These are phyloP conservation scores for Boletus bicolor DNA, from an alignment of 768 basidiomycete species.

Conservation along the genomic window DNA sequence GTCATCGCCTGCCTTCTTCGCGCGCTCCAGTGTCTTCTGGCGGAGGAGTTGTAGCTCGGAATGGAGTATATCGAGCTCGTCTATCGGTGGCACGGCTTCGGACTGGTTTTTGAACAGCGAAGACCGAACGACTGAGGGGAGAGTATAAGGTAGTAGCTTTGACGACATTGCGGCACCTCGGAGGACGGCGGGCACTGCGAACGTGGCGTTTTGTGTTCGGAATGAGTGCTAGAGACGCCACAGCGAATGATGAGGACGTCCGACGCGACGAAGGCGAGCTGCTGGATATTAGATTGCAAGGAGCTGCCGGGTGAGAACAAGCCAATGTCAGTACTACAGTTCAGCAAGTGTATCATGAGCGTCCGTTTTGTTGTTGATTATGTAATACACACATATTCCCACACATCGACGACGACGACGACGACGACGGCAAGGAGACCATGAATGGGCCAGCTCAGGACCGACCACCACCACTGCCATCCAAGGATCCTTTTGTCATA, in stretches of 20 bases:
- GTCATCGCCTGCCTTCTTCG: slow-evolving; percentile 75
- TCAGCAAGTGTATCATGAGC: slow-evolving; percentile 30
- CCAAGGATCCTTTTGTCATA: not conserved
- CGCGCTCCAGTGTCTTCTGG: slow-evolving; percentile 55
- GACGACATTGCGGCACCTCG: slow-evolving; percentile 53
- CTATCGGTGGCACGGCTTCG: slow-evolving; percentile 64
- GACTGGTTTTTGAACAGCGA: slow-evolving; percentile 59
- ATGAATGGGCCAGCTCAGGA: slow-evolving; percentile 12
- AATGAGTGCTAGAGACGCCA: slow-evolving; percentile 9
- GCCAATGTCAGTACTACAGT: slow-evolving; percentile 20
- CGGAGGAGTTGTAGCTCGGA: slow-evolving; percentile 56
- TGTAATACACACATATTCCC: slow-evolving; percentile 23
- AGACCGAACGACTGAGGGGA: slow-evolving; percentile 52
- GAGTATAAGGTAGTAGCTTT: slow-evolving; percentile 49
- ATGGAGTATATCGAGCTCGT: slow-evolving; percentile 67
- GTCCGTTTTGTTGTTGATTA: slow-evolving; percentile 30
- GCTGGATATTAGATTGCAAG: slow-evolving; percentile 16
- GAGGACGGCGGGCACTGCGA: slow-evolving; percentile 13
- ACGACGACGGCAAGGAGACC: not conserved
- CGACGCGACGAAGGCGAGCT: slow-evolving; percentile 15
- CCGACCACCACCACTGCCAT: not conserved
- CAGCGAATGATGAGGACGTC: slow-evolving; percentile 10
- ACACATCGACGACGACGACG: slow-evolving; percentile 11
- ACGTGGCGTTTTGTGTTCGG: slow-evolving; percentile 9
- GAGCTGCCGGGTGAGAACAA: slow-evolving; percentile 23